Base-by-base conservation (phyloP, 139 green algal species). In the Chlamydomonas sp. region DNA sequence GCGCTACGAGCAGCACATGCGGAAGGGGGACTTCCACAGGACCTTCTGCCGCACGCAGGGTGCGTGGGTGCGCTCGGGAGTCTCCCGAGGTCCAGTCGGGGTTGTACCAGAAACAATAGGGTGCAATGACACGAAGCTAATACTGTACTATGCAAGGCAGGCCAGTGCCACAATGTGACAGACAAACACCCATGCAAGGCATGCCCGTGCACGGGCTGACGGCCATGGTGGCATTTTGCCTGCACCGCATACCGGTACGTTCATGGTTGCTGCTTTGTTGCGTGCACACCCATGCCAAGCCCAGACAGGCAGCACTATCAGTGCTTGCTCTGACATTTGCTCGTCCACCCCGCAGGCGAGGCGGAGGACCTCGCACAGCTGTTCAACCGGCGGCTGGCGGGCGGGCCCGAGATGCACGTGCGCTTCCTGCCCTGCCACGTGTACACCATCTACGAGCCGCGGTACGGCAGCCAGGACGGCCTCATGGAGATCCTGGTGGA, bases 381-480 rank as follows among this genome's bases (percentile, higher is more conserved):
- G 63, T 91, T 91, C 82, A 91, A 91, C 82, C 74, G 81, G 16
- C 66, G 88, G 8, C 77, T 89, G 10, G 10, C 1, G 1, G 69
- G 69, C n/a, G n/a, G 58, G 2, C 63, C 83, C 16, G 82, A 77
- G 2, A 86, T 58, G 64, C 80, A 91, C 74, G 75, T 93, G 17
- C 74, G 78, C 77, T 93, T 93, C 83, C 80, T 93, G 83, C 62
- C 84, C 12, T 90, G 90, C 79, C 58, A 71, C 31, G 63, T 93
- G n/a, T 90, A 85, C 72, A 69, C 59, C n/a, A 60, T 91, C 16
- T 4, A 16, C 16, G 90, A 93, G 68, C 1, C 0, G 14, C 18
- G 6, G 63, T 90, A 63, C 81, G 73, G 31, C 31, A 49, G 31
- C 31, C 31, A 49, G 31, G 31, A 49, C 31, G 31, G 74, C 71